A percentile compares a stretch with the other conserved stretches of the same genome.
These are phyloP conservation scores for Trichoderma endophyticum DNA, from an alignment of 2,329 filamentous ascomycete species.

Conservation along the genomic window DNA sequence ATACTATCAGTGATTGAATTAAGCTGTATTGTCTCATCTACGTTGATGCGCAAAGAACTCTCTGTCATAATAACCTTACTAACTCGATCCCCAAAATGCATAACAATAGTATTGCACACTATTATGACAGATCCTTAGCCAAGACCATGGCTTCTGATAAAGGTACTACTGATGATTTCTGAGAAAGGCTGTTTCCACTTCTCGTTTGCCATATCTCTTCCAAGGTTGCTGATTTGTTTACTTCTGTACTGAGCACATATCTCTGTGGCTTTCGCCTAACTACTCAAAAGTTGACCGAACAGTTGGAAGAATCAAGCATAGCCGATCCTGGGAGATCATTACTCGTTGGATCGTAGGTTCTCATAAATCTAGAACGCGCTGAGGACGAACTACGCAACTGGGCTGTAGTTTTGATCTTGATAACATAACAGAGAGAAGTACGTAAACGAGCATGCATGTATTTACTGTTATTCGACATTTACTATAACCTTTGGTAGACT, in stretches of 20 bases:
- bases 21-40: background rate
- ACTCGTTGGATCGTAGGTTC: background rate
- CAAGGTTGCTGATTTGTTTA: background rate
- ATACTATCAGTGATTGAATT: background rate
- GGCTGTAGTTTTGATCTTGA: background rate
- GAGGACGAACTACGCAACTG: background rate
- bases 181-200: background rate
- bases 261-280: background rate
- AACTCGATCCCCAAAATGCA: background rate
- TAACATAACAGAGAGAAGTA: background rate
- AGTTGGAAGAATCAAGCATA: background rate
- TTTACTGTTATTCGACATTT: background rate
- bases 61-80: background rate
- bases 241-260: background rate
- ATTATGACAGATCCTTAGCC: background rate
- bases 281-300: background rate
- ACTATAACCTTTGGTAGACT: background rate
- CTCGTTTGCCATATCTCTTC: background rate
- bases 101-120: background rate
- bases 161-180: background rate
- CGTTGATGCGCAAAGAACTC: background rate
- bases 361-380: background rate
- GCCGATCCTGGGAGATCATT: accelerated
- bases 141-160: background rate
- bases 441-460: background rate